phyloP scores from a whole-genome alignment of 1,284 basidiomycete genomes.

The Erythrobasidium hasegawianum region DNA sequence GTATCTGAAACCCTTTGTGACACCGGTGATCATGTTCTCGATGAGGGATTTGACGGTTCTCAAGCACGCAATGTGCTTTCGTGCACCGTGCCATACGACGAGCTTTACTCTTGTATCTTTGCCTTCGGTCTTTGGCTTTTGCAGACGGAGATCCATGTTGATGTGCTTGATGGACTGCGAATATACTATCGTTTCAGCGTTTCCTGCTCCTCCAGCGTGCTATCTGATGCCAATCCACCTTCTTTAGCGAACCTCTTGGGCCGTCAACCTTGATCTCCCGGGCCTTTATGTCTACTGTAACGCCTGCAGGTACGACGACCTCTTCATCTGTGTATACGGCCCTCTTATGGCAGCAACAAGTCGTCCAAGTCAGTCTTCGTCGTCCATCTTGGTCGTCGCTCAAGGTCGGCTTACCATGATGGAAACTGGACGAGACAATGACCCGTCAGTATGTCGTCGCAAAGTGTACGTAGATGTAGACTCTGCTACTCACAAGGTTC shows the following conservation, averaged over 20 bases:
- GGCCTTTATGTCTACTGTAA: conserved; percentile 80
- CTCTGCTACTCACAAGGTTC: no score
- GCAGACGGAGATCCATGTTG: conserved; percentile 89
- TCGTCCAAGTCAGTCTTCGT: no score
- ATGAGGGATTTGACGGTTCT: conserved; percentile 93
- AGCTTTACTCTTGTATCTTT: conserved; percentile 72
- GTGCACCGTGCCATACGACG: conserved; percentile 94
- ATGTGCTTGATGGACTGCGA: conserved; percentile 82
- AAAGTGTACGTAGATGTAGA: no score
- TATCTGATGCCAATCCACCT: conserved; percentile 55
- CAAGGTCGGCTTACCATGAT: no score
- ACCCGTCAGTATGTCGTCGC: no score
- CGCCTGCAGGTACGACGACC: conserved; percentile 79
- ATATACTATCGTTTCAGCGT: no score
- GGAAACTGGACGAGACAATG: no score
- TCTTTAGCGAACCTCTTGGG: conserved; percentile 80
- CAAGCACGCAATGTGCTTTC: conserved; percentile 98
- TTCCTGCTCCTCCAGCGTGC: no score
- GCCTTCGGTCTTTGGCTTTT: conserved; percentile 57
- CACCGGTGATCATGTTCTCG: conserved; percentile 95
- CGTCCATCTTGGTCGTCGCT: no score
- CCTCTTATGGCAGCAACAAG: no score
- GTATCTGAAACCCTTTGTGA: conserved; percentile 98
- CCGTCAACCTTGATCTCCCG: conserved; percentile 84
- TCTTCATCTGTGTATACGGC: conserved; percentile 91